Percentiles rank a stretch among this genome's conserved stretches.
These are phyloP conservation scores for Camptophora hylomeconis DNA, from an alignment of 2,329 filamentous ascomycete species.

Conservation along the genomic window DNA sequence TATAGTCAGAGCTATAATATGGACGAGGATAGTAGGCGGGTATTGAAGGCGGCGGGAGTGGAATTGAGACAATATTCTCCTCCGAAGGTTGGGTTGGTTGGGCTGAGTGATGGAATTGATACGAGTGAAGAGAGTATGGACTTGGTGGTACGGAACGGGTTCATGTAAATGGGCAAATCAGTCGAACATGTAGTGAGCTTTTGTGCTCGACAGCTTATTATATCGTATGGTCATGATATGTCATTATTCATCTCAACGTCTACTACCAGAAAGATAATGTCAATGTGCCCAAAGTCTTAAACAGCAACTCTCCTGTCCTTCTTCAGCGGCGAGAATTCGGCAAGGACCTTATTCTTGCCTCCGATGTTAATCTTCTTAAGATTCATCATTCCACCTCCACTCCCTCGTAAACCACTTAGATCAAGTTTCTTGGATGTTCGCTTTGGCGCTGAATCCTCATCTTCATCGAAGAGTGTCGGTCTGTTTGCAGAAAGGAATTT, in stretches of 20 bases:
- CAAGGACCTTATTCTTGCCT: conserved; percentile 26
- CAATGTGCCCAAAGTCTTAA: too few relatives aligned
- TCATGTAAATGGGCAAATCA: too few relatives aligned
- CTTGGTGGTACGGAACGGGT: conserved; percentile 5
- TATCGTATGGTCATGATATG: too few relatives aligned
- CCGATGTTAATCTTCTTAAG: conserved; percentile 9
- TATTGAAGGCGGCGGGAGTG: conserved; percentile 75
- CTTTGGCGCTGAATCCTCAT: conserved; percentile 41
- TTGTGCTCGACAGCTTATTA: too few relatives aligned
- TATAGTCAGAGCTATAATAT: conserved; percentile 92
- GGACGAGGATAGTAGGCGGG: conserved; percentile 68
- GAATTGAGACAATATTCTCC: conserved; percentile 62
- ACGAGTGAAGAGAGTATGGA: conserved; percentile 3
- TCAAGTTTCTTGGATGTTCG: conserved; percentile 18
- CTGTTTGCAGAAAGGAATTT: conserved; percentile 54
- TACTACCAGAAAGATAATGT: too few relatives aligned
- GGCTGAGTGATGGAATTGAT: background rate
- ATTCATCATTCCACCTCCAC: conserved; percentile 16
- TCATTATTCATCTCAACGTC: too few relatives aligned
- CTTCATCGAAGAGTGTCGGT: conserved; percentile 56
- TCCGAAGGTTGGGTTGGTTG: conserved; percentile 12
- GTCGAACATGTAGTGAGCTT: too few relatives aligned
- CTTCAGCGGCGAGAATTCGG: conserved; percentile 60
- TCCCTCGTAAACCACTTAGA: conserved; percentile 5
- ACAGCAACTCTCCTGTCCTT: conserved; percentile 42